Conservation (phyloP, 2,329 filamentous ascomycete genomes). For the Colletotrichum sp. region DNA sequence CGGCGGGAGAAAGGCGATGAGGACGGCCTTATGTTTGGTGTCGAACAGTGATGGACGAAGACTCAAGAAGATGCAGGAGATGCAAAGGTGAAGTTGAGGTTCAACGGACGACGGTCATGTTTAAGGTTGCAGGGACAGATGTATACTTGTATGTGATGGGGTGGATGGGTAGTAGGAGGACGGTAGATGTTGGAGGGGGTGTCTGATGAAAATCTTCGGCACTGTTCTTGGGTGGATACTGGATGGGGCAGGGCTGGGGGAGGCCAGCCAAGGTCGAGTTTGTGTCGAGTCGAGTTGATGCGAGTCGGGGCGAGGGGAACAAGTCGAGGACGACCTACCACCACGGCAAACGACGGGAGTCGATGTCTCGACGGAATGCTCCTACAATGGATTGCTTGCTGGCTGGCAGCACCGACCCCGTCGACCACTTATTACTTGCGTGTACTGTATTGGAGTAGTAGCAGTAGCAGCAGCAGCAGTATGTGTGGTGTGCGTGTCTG, state of each 20-base stretch:
- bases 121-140: constrained; percentile 46
- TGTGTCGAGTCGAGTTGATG: constrained; percentile 19
- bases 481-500: neutral
- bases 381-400: constrained; percentile 25
- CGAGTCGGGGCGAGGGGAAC: neutral
- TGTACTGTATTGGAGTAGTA: neutral
- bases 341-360: neutral
- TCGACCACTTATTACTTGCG: neutral
- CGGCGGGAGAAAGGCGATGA: neutral
- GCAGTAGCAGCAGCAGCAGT: neutral
- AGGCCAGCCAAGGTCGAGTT: constrained; percentile 30
- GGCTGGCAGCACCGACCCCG: constrained; percentile 28
- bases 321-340: constrained; percentile 9
- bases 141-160: constrained; percentile 53
- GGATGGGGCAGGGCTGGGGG: constrained; percentile 29
- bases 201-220: constrained; percentile 53
- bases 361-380: constrained; percentile 7
- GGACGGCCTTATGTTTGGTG: neutral
- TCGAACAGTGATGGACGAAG: constrained; percentile 6
- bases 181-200: constrained; percentile 54
- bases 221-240: constrained; percentile 52
- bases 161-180: constrained; percentile 34
- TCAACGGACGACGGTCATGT: constrained; percentile 29
- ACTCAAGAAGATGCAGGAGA: constrained; percentile 16
- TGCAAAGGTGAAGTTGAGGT: constrained; percentile 29